Conservation (phyloP, 2,329 filamentous ascomycete species). For the Aureobasidium sp. region DNA sequence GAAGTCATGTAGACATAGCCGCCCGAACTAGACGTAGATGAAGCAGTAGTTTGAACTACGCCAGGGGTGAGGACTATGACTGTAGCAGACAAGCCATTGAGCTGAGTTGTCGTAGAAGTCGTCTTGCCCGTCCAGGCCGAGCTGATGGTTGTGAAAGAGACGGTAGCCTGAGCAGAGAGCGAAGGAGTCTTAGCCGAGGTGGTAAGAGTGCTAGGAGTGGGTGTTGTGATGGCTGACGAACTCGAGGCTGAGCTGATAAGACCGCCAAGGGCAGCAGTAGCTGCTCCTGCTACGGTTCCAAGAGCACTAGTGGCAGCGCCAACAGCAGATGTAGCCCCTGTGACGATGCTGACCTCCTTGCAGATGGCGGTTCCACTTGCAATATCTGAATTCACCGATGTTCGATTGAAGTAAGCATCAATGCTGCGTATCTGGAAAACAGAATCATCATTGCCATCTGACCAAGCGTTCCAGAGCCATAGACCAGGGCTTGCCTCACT, state of each 20-base stretch:
- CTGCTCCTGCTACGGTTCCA: background rate
- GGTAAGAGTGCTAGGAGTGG: slow-evolving; percentile 11
- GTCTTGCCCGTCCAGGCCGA: slow-evolving; percentile 16
- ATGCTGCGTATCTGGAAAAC: slow-evolving; percentile 60
- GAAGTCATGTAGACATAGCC: slow-evolving; percentile 7
- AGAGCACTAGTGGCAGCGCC: background rate
- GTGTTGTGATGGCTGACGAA: background rate
- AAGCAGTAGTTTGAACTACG: background rate
- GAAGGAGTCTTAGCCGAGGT: background rate
- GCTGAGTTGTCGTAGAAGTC: slow-evolving; percentile 10
- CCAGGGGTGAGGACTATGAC: slow-evolving; percentile 16
- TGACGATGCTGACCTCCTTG: background rate
- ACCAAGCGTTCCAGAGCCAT: slow-evolving; percentile 67
- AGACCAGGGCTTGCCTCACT: slow-evolving; percentile 54
- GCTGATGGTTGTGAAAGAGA: slow-evolving; percentile 16
- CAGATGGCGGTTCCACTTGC: background rate
- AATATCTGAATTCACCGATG: background rate
- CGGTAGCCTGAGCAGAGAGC: slow-evolving; percentile 3
- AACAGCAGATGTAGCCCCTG: background rate
- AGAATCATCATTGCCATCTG: slow-evolving; percentile 52
- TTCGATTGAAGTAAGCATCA: slow-evolving; percentile 52
- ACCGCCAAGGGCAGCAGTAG: background rate
- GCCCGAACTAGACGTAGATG: background rate
- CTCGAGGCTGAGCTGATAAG: background rate
- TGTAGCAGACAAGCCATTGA: slow-evolving; percentile 13